Evolutionary conservation across 108 stramenopile genomes (phyloP).

Genomic region (Fistulifera pelliculosa): DNA sequence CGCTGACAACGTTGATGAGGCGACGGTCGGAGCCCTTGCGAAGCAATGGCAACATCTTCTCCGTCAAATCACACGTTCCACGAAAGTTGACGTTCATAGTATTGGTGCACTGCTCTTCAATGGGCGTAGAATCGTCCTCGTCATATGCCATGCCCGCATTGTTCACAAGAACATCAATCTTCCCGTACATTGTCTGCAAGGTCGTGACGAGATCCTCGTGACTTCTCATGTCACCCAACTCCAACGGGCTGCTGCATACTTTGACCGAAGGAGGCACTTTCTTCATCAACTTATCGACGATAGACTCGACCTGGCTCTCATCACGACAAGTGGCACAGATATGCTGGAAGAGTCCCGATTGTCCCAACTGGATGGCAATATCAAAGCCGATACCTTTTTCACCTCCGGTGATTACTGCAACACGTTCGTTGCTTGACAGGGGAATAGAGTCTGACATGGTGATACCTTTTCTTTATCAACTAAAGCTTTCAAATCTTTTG

Average conservation of each 20-base stretch:
- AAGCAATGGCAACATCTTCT: slow-evolving; percentile 42
- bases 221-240: slow-evolving; percentile 29
- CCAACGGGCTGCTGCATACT: slow-evolving; percentile 24
- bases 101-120: slow-evolving; percentile 40
- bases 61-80: slow-evolving; percentile 56
- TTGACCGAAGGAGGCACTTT: slow-evolving; percentile 3
- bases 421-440: slow-evolving; percentile 1
- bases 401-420: slow-evolving; percentile 9
- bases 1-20: slow-evolving; percentile 51
- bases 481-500: too few relatives aligned
- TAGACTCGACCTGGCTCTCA: slow-evolving; percentile 1
- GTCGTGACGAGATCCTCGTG: slow-evolving; percentile 21
- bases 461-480: too few relatives aligned
- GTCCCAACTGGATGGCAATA: slow-evolving; percentile 41
- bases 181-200: slow-evolving; percentile 29
- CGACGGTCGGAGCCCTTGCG: slow-evolving; percentile 31
- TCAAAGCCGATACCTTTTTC: slow-evolving; percentile 51
- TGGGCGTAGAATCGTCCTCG: slow-evolving; percentile 50
- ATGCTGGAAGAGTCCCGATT: slow-evolving; percentile 38
- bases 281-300: slow-evolving; percentile 1
- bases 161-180: slow-evolving; percentile 46
- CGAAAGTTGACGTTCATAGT: slow-evolving; percentile 59
- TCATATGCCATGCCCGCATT: slow-evolving; percentile 58
- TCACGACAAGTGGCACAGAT: slow-evolving; percentile 47
- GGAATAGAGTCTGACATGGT: too few relatives aligned